Evolutionary conservation across 1,284 basidiomycete species (phyloP), one percentile per base, ranked within the genome.

Genomic region (Lentinula novae-zelandiae): DNA sequence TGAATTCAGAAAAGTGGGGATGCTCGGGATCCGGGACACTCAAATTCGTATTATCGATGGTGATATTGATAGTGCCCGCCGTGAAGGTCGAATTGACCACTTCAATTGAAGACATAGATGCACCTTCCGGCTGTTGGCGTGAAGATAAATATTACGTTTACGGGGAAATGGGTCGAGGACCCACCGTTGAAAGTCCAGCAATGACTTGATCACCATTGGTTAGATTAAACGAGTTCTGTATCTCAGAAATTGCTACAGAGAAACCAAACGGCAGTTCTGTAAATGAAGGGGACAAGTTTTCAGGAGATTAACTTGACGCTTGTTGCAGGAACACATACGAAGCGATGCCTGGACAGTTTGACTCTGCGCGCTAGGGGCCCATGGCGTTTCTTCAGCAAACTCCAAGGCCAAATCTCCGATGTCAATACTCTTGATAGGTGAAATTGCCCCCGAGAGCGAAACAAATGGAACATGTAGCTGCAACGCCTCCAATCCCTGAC

Each of bases 201-300:
- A 87, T 80, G 20, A 75, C 71, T 4, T 71, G 71, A 27, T 78
- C 79, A 64, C 83, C 80, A 67, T 73, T 82, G 40, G 81, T 77
- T 66, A 87, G 86, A 50, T 80, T 84, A 71, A 89, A 87, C 60
- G 77, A 75, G 70, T 92, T 92, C 69, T 82, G 75, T 36, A 92
- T 90, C 66, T 85, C 71, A 34, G 79, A 79, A 58, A 93, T 85
- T n/a, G 77, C 73, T 12, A 92, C 57, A 31, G 76, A 75, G 73
- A 93, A 92, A n/a, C 90, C 91, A 66, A 93, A 93, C 34, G 90
- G 91, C 58, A 93, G 73, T 62, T 79, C 87, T 87, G 63, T 38
- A 57, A 44, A 53, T 36, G 10, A 36, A 15, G 13, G 3, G 5
- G 13, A 7, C 17, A n/a, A 9, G 5, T 5, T 44, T 44, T 58